phyloP scores from a whole-genome alignment of 371 early-diverging fungal species.

The Chytridium lagenaria region DNA sequence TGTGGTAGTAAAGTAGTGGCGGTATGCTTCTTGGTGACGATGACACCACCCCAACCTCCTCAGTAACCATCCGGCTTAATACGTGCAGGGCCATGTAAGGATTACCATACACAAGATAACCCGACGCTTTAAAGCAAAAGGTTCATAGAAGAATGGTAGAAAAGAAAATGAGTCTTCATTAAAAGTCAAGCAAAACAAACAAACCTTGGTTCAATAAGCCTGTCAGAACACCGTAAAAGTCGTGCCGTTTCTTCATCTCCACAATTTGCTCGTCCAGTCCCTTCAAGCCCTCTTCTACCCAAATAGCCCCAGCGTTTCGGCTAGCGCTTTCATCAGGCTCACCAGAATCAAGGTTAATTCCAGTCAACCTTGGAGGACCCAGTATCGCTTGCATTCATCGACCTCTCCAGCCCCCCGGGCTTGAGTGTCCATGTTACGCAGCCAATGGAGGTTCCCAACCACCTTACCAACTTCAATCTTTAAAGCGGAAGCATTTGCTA shows the following conservation, averaged over 20 bases:
- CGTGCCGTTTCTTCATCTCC: constrained; percentile 34
- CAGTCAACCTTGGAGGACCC: constrained; percentile 49
- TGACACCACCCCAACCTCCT: background rate
- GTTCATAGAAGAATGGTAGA: constrained; percentile 9
- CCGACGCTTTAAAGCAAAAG: constrained; percentile 38
- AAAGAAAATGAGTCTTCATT: constrained; percentile 8
- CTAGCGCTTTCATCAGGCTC: constrained; percentile 35
- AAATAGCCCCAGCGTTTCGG: constrained; percentile 34
- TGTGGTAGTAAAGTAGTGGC: constrained; percentile 35
- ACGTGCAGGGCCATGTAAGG: constrained; percentile 47
- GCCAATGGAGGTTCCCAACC: constrained; percentile 41
- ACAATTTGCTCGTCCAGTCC: constrained; percentile 40
- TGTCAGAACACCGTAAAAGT: constrained; percentile 40
- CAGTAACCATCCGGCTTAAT: constrained; percentile 30
- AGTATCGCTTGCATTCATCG: constrained; percentile 46
- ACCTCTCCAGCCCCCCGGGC: constrained; percentile 34
- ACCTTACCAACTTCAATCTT: constrained; percentile 40
- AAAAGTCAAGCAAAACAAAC: background rate
- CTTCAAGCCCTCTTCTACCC: constrained; percentile 45
- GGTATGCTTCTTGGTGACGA: constrained; percentile 27
- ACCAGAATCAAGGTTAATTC: constrained; percentile 35
- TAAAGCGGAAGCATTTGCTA: constrained; percentile 36
- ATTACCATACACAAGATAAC: constrained; percentile 42
- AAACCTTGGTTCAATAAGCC: constrained; percentile 51
- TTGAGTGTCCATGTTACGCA: constrained; percentile 41